Conservation (phyloP, 176 grass and related monocot species). For the Tillandsia leiboldiana region DNA sequence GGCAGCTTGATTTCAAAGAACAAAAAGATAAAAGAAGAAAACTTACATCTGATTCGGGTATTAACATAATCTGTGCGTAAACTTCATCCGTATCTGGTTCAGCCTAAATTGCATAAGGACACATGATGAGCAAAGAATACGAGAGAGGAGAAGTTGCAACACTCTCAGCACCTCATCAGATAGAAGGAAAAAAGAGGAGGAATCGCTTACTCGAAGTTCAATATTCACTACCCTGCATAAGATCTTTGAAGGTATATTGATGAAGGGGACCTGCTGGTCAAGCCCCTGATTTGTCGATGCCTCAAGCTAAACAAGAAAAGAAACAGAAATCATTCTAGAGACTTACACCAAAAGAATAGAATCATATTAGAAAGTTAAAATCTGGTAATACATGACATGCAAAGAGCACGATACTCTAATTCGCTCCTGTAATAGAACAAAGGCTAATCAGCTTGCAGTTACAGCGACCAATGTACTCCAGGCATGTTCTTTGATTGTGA, state of each 20-base stretch:
- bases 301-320: slow-evolving; percentile 57
- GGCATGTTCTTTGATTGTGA: neutral
- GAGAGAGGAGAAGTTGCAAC: neutral
- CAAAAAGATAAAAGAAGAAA: neutral
- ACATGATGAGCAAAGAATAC: slow-evolving; percentile 5
- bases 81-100: slow-evolving; percentile 98
- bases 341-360: neutral
- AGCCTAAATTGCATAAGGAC: slow-evolving; percentile 36
- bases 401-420: neutral
- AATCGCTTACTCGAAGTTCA: slow-evolving; percentile 49
- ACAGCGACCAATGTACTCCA: neutral
- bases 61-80: slow-evolving; percentile 84
- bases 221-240: slow-evolving; percentile 82
- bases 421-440: neutral
- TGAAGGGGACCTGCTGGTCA: slow-evolving; percentile 70
- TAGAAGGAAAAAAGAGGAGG: slow-evolving; percentile 7
- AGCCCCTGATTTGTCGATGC: slow-evolving; percentile 75
- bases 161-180: neutral
- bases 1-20: neutral
- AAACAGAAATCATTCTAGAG: neutral
- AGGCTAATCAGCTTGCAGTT: neutral
- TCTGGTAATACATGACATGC: no score
- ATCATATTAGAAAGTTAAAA: neutral
- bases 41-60: slow-evolving; percentile 64
- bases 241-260: slow-evolving; percentile 73